Percentiles rank a stretch among this genome's conserved stretches.
Conservation (phyloP, 192 early-diverging fungal species). For the Linnemannia elongata region DNA sequence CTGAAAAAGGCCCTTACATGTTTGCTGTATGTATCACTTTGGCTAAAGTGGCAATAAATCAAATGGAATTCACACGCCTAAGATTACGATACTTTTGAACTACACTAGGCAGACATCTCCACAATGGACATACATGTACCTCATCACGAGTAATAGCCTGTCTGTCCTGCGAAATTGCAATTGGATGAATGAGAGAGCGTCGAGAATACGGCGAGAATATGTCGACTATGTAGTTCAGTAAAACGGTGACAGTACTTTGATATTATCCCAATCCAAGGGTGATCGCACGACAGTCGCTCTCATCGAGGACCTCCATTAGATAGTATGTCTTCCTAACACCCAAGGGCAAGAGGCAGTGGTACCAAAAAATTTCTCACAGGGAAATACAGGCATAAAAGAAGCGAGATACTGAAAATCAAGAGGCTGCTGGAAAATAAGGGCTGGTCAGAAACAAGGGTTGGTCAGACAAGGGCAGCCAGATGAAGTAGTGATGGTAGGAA, state of each 20-base stretch:
- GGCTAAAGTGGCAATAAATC: constrained; percentile 12
- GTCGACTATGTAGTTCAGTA: constrained; percentile 12
- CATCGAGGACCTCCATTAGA: constrained; percentile 14
- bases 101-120: constrained; percentile 10
- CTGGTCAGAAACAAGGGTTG: constrained; percentile 13
- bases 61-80: neutral
- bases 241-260: constrained; percentile 8
- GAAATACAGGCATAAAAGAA: constrained; percentile 13
- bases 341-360: constrained; percentile 3
- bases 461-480: constrained; percentile 6
- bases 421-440: constrained; percentile 1
- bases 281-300: neutral
- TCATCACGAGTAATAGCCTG: constrained; percentile 6
- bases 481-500: constrained; percentile 14
- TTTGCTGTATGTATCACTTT: constrained; percentile 17
- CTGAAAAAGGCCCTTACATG: constrained; percentile 8
- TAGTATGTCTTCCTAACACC: constrained; percentile 9
- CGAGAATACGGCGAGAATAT: constrained; percentile 13
- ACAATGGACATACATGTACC: constrained; percentile 2
- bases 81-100: neutral
- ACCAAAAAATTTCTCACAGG: constrained; percentile 11
- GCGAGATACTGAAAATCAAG: neutral
- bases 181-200: constrained; percentile 9
- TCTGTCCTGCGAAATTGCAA: constrained; percentile 12
- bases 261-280: constrained; percentile 11